phyloP scores from a whole-genome alignment of 2,329 filamentous ascomycete genomes.

The Lecanicillium sp. region DNA sequence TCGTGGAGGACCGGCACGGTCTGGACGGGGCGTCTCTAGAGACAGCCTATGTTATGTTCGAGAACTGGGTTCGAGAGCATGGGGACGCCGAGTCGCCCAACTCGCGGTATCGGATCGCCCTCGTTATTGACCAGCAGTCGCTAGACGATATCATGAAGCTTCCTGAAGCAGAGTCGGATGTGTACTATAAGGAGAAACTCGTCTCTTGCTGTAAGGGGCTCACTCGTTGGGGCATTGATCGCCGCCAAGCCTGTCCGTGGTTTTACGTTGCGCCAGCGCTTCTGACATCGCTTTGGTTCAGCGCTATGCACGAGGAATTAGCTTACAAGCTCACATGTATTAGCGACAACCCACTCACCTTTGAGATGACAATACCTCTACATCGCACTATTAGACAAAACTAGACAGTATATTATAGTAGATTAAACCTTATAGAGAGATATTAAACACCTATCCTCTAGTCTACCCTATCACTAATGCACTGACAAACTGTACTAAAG shows the following conservation, averaged over 20 bases:
- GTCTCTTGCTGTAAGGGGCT: background rate
- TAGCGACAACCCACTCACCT: background rate
- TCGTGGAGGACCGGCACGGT: background rate
- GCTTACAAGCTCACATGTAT: background rate
- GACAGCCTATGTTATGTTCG: background rate
- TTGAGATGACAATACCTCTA: background rate
- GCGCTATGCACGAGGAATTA: background rate
- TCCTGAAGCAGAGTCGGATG: background rate
- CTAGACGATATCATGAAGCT: background rate
- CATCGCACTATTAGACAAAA: background rate
- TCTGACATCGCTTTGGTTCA: background rate
- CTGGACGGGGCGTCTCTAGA: background rate
- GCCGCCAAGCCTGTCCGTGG: background rate
- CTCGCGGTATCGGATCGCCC: background rate
- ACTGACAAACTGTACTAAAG: no score
- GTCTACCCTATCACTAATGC: no score
- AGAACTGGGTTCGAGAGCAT: background rate
- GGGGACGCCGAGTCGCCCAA: background rate
- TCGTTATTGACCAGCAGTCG: background rate
- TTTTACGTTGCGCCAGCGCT: background rate
- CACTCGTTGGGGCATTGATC: background rate
- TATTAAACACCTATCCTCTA: no score
- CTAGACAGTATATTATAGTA: background rate
- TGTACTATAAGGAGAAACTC: background rate
- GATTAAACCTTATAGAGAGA: no score